Evolutionary conservation across 306 rosid species (phyloP).

Genomic region (Lagenaria siceraria): DNA sequence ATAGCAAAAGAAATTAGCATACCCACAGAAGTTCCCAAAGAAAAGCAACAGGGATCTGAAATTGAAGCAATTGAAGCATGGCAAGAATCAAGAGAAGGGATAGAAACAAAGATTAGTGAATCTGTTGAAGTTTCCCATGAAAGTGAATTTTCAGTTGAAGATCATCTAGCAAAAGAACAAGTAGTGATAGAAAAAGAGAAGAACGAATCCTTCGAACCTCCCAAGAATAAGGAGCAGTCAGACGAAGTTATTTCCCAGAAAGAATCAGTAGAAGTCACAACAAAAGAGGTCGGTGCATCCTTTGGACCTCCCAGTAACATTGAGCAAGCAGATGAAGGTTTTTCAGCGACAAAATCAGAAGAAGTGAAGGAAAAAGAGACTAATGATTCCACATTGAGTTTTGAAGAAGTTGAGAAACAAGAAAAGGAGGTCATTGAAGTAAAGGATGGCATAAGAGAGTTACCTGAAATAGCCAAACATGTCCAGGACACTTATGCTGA

Average conservation of each 20-base stretch:
- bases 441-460: neutral
- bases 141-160: neutral
- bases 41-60: constrained; percentile 1
- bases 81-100: neutral
- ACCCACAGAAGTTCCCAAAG: neutral
- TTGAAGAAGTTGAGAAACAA: neutral
- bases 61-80: neutral
- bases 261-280: neutral
- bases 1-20: neutral
- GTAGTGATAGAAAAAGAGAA: neutral
- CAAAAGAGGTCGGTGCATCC: neutral
- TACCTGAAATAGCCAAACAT: neutral
- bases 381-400: neutral
- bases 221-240: neutral
- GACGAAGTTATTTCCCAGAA: neutral
- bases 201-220: neutral
- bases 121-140: neutral
- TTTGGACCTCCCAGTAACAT: neutral
- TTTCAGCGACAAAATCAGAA: neutral
- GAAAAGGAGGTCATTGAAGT: neutral
- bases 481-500: neutral
- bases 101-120: neutral
- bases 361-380: neutral
- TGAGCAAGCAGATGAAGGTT: neutral
- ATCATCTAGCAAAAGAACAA: neutral